Conservation (phyloP, 2,329 filamentous ascomycete species). For the Davidsoniella neocaledoniae region DNA sequence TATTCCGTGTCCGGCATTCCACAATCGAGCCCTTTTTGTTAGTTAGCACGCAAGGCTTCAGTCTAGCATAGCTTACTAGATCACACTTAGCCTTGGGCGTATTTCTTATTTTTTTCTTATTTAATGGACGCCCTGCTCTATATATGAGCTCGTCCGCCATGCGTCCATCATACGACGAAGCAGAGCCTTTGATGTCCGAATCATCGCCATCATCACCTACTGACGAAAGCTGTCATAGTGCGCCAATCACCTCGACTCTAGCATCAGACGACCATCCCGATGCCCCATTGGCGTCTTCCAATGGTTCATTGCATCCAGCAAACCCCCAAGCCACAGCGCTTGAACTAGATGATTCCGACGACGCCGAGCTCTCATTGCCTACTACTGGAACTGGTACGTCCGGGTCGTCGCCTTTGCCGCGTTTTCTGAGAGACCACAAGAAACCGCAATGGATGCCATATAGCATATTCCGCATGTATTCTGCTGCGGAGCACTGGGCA, state of each 20-base stretch:
- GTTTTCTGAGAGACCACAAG: slow-evolving; percentile 43
- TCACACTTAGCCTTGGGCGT: background rate
- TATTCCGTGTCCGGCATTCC: too few species aligned
- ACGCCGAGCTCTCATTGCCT: slow-evolving; percentile 15
- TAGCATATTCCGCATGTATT: slow-evolving; percentile 30
- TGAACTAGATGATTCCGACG: slow-evolving; percentile 29
- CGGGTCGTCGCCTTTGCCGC: slow-evolving; percentile 30
- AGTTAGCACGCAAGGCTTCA: too few species aligned
- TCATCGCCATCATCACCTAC: too few species aligned
- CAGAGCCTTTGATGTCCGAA: slow-evolving; percentile 23
- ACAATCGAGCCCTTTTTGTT: too few species aligned
- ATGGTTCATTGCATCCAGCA: background rate
- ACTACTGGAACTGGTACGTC: slow-evolving; percentile 1
- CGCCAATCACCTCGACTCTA: background rate
- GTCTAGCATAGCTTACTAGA: background rate
- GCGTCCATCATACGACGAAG: slow-evolving; percentile 17
- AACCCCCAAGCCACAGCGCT: slow-evolving; percentile 20
- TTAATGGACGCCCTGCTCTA: too few species aligned
- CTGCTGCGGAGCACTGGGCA: slow-evolving; percentile 31
- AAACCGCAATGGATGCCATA: slow-evolving; percentile 43
- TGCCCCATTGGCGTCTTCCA: slow-evolving; percentile 23
- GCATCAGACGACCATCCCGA: slow-evolving; percentile 22
- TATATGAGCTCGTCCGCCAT: background rate
- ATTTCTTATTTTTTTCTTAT: too few species aligned
- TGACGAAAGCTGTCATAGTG: too few species aligned